A percentile compares a stretch with the other conserved stretches of the same genome.
Evolutionary conservation across 768 basidiomycete genomes (phyloP).

Genomic region (Tylopilus sp.): DNA sequence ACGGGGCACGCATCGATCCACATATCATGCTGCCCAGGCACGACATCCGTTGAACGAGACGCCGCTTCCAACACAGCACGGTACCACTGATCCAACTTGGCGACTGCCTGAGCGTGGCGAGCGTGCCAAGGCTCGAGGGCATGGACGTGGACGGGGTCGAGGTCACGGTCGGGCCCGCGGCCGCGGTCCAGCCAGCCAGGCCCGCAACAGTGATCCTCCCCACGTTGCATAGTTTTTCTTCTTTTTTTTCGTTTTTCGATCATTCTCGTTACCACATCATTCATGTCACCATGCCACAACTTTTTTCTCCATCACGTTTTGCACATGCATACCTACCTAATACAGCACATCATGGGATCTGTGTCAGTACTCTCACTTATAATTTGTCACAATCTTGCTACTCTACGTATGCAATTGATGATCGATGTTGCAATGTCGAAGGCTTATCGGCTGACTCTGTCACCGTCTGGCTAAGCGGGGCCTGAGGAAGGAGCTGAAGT

Average conservation of each 20-base stretch:
- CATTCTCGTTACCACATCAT: conserved; percentile 19
- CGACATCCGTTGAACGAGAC: conserved; percentile 3
- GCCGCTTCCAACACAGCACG: conserved; percentile 10
- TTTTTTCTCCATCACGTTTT: conserved; percentile 17
- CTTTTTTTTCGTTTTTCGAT: conserved; percentile 13
- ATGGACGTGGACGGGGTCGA: conserved; percentile 40
- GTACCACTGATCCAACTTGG: conserved; percentile 7
- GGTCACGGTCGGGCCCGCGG: conserved; percentile 37
- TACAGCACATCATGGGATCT: conserved; percentile 8
- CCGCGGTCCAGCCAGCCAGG: conserved; percentile 33
- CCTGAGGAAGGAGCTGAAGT: neutral
- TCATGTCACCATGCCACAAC: conserved; percentile 19
- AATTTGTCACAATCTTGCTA: conserved; percentile 15
- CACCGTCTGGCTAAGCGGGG: neutral
- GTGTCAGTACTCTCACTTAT: conserved; percentile 11
- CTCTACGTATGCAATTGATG: conserved; percentile 10
- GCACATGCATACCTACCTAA: conserved; percentile 22
- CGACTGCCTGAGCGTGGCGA: conserved; percentile 22
- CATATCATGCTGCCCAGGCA: neutral
- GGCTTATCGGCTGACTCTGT: conserved; percentile 1
- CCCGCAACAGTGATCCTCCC: conserved; percentile 4
- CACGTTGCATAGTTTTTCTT: conserved; percentile 21
- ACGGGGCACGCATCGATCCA: conserved; percentile 10
- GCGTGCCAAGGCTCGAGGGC: conserved; percentile 36
- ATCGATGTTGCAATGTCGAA: conserved; percentile 14